phyloP scores from a whole-genome alignment of 495 filamentous ascomycete species.

The Rostrohypoxylon terebratum region DNA sequence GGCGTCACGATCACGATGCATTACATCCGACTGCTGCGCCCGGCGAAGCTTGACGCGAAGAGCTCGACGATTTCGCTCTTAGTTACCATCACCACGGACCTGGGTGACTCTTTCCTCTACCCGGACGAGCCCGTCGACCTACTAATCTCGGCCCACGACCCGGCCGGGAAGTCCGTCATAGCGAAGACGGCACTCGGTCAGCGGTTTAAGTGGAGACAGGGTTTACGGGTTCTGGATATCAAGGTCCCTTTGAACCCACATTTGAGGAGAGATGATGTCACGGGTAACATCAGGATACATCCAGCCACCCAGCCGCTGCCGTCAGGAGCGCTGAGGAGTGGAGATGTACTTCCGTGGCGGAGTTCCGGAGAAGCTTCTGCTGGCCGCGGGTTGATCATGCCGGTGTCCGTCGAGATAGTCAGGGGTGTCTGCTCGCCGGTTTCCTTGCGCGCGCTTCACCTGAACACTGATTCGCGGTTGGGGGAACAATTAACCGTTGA shows the following conservation, averaged over 20 bases:
- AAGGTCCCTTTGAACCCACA: conserved; percentile 48
- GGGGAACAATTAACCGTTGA: conserved; percentile 31
- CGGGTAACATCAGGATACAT: conserved; percentile 54
- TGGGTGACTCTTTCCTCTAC: conserved; percentile 86
- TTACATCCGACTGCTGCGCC: conserved; percentile 81
- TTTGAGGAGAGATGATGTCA: conserved; percentile 31
- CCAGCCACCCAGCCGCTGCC: conserved; percentile 43
- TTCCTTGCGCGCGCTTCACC: conserved; percentile 53
- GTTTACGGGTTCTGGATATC: conserved; percentile 58
- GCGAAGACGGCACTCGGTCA: conserved; percentile 7
- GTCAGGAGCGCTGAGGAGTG: conserved; percentile 47
- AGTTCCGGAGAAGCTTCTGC: conserved; percentile 16
- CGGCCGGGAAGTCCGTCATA: conserved; percentile 60
- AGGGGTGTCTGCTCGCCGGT: conserved; percentile 43
- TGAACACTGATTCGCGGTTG: conserved; percentile 41
- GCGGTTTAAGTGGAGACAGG: conserved; percentile 51
- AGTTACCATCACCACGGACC: conserved; percentile 88
- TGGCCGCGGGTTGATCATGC: conserved; percentile 52
- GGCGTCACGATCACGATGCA: too few species aligned
- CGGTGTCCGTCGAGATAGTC: conserved; percentile 52
- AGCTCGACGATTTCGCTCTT: conserved; percentile 56
- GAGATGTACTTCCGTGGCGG: conserved; percentile 47
- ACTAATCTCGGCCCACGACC: conserved; percentile 59
- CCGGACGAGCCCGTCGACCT: conserved; percentile 70
- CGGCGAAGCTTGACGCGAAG: conserved; percentile 62